These are phyloP conservation scores for Scleroderma bovista DNA, from an alignment of 768 basidiomycete genomes.

Conservation along the genomic window DNA sequence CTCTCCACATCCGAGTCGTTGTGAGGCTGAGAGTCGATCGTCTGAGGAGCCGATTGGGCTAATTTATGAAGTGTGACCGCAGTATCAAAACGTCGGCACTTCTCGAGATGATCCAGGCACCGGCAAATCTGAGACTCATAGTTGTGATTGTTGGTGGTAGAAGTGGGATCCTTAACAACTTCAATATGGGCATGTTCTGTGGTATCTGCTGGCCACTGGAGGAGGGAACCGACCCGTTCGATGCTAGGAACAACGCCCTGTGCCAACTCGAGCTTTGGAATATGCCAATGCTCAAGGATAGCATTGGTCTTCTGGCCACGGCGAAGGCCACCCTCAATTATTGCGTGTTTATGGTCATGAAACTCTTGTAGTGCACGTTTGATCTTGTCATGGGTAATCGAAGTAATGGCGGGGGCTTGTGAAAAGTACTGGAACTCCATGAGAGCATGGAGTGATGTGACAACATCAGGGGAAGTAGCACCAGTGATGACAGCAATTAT, in stretches of 20 bases:
- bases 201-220: slow-evolving; percentile 17
- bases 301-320: slow-evolving; percentile 14
- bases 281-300: slow-evolving; percentile 31
- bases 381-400: slow-evolving; percentile 13
- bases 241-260: slow-evolving; percentile 30
- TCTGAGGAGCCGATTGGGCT: slow-evolving; percentile 8
- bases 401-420: slow-evolving; percentile 27
- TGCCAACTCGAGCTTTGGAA: slow-evolving; percentile 39
- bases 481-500: slow-evolving; percentile 32
- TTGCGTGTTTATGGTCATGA: slow-evolving; percentile 31
- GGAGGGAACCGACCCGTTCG: slow-evolving; percentile 20
- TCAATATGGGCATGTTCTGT: slow-evolving; percentile 24
- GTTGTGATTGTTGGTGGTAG: slow-evolving; percentile 22
- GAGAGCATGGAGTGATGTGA: slow-evolving; percentile 30
- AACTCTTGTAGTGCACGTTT: slow-evolving; percentile 21
- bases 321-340: slow-evolving; percentile 25
- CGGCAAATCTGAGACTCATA: slow-evolving; percentile 28
- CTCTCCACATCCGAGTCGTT: slow-evolving; percentile 6
- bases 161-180: slow-evolving; percentile 28
- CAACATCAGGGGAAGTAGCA: slow-evolving; percentile 23
- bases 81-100: slow-evolving; percentile 23
- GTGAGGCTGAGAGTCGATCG: slow-evolving; percentile 4
- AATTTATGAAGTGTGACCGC: not conserved
- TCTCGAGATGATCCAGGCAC: slow-evolving; percentile 28
- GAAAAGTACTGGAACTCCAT: slow-evolving; percentile 34